Conservation (phyloP, 2,329 filamentous ascomycete species). For the Epichloe typhina region DNA sequence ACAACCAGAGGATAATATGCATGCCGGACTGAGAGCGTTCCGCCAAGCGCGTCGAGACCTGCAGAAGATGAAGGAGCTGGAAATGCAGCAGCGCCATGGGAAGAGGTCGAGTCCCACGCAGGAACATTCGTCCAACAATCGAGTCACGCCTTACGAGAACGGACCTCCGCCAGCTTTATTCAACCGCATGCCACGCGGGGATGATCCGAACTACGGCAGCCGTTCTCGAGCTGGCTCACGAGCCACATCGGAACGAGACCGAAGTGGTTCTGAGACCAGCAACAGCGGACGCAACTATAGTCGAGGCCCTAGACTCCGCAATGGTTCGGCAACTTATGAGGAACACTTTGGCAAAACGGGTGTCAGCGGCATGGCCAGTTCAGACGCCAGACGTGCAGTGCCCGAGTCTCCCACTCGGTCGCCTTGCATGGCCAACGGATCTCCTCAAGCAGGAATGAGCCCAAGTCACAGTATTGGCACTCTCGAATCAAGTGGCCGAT, state of each 20-base stretch:
- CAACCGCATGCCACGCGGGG: conserved; percentile 27
- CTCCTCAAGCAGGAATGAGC: conserved; percentile 1
- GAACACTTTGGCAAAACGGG: conserved; percentile 16
- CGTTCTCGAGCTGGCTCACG: conserved; percentile 17
- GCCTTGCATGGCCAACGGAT: not conserved
- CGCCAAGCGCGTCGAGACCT: conserved; percentile 44
- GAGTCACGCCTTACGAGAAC: conserved; percentile 30
- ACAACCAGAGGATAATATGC: conserved; percentile 27
- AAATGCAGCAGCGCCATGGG: conserved; percentile 29
- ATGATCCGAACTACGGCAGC: conserved; percentile 24
- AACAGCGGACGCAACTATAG: conserved; percentile 26
- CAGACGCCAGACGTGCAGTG: not conserved
- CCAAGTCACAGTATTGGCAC: conserved; percentile 3
- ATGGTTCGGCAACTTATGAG: conserved; percentile 24
- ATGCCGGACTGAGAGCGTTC: conserved; percentile 42
- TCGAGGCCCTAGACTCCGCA: conserved; percentile 27
- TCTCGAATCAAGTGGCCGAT: conserved; percentile 14
- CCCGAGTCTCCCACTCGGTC: conserved; percentile 1
- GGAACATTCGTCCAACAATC: conserved; percentile 16
- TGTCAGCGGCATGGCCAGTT: not conserved
- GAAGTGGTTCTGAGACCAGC: conserved; percentile 44
- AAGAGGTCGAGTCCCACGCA: conserved; percentile 4
- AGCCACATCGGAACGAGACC: conserved; percentile 31
- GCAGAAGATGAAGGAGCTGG: conserved; percentile 41
- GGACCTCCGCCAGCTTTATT: conserved; percentile 32